A percentile compares a stretch with the other conserved stretches of the same genome.
Evolutionary conservation across 371 early-diverging fungal species (phyloP).

Genomic region (Coemansia sp.): DNA sequence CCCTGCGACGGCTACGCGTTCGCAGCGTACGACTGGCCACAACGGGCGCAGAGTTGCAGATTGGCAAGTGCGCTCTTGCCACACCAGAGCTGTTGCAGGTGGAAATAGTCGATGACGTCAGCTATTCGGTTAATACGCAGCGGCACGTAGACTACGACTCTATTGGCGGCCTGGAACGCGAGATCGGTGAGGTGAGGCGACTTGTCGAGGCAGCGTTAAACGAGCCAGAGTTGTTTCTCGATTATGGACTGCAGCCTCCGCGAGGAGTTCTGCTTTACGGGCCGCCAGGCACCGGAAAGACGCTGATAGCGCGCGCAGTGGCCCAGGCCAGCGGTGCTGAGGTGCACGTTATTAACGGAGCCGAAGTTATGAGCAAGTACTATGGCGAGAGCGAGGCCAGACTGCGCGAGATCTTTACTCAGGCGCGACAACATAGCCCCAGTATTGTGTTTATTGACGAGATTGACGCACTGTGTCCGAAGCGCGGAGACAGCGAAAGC

Average conservation of each 20-base stretch:
- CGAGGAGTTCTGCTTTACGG: constrained; percentile 92
- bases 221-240: constrained; percentile 69
- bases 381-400: constrained; percentile 96
- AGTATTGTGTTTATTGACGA: constrained; percentile 98
- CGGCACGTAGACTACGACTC: not conserved
- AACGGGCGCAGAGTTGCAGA: not conserved
- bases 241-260: constrained; percentile 79
- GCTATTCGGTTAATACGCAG: not conserved
- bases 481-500: constrained; percentile 76
- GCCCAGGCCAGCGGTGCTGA: constrained; percentile 80
- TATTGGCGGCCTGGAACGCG: constrained; percentile 74
- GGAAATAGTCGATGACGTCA: not conserved
- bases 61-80: not conserved
- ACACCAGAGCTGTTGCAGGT: not conserved
- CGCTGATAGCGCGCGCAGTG: constrained; percentile 88
- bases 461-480: constrained; percentile 95
- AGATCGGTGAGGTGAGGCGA: constrained; percentile 73
- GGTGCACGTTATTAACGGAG: constrained; percentile 88
- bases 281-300: constrained; percentile 98
- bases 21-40: constrained; percentile 16
- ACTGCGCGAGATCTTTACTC: constrained; percentile 77
- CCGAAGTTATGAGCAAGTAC: constrained; percentile 93
- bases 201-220: constrained; percentile 84
- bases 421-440: constrained; percentile 82
- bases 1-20: constrained; percentile 53